Evolutionary conservation across 208 protist species (phyloP), one percentile per base, ranked within the genome.

Genomic region (Trypanosoma theileri): DNA sequence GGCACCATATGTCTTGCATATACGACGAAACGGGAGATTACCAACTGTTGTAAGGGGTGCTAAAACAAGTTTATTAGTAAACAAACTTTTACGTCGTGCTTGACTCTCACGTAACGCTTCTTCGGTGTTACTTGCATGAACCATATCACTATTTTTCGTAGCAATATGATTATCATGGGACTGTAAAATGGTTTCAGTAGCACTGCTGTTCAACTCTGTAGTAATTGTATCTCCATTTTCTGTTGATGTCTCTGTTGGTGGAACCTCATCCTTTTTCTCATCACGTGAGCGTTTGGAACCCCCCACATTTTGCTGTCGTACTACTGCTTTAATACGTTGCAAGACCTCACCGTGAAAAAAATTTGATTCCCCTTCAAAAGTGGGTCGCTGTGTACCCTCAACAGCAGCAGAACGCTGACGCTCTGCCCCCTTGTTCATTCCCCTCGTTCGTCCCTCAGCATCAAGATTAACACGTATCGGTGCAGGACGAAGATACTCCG

Each of bases 1-100:
- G 0, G 79, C 92, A 9, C 94, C 94, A 57, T 94, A 89, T 11
- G 71, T 69, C 68, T 97, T 97, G 80, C 95, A 98, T 48, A 98
- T 66, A 44, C 93, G 86, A 31, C 98, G 91, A 69, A 98, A 99
- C 14, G 98, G 98, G 53, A 99, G 79, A 73, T 99, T 99, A 55
- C 98, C 98, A 21, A 99, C 96, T 9, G 98, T 99, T 9, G 98
- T 99, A 28, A 99, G 90, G 11, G 98, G 98, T 19, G 98, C 97
- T 8, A 99, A 89, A 59, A 97, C 88, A 14, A 98, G 69, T 82
- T 99, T 98, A 67, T 94, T 79, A 1, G 52, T 54, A 64, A 95
- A 98, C 53, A 98, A 64, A 26, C 88, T 73, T 31, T 74, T 66
- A 48, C 69, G 65, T 58, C 74, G 74, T 6, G 78, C 77, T 12